Evolutionary conservation across 75 land plant species (phyloP).

Genomic region (Picea glauca): DNA sequence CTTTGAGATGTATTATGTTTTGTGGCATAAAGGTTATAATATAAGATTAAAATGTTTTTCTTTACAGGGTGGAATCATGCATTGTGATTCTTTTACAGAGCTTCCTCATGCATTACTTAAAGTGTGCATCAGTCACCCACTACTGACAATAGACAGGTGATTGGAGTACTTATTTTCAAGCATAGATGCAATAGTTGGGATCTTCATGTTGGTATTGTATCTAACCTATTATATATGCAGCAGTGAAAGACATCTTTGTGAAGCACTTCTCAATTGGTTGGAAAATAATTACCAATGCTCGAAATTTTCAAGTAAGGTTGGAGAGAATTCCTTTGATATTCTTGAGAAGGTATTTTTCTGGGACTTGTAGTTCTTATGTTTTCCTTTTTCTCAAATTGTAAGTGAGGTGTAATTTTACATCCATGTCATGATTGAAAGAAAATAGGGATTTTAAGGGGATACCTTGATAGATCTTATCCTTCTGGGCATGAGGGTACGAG

Average conservation of each 20-base stretch:
- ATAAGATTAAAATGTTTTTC: not conserved
- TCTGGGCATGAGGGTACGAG: not conserved
- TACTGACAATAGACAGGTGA: constrained; percentile 48
- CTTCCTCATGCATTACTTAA: constrained; percentile 24
- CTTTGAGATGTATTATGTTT: not conserved
- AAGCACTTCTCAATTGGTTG: constrained; percentile 41
- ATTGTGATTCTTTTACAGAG: constrained; percentile 17
- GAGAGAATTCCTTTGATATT: constrained; percentile 6
- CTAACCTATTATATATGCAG: not conserved
- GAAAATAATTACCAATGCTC: constrained; percentile 10
- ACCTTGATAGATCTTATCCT: too few relatives aligned
- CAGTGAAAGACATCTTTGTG: constrained; percentile 52
- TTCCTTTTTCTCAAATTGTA: not conserved
- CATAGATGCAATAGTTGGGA: not conserved
- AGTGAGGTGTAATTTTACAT: not conserved
- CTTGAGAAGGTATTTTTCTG: constrained; percentile 22
- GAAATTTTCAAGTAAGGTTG: not conserved
- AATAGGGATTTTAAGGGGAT: not conserved
- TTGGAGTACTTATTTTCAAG: not conserved
- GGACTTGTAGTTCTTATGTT: not conserved
- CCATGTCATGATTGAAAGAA: not conserved
- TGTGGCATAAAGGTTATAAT: too few relatives aligned
- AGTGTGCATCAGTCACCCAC: constrained; percentile 20
- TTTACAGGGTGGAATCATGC: constrained; percentile 37
- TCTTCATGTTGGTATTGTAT: not conserved